These are phyloP conservation scores for Ailanthus altissimus DNA, from an alignment of 345 rosid genomes.

Conservation along the genomic window DNA sequence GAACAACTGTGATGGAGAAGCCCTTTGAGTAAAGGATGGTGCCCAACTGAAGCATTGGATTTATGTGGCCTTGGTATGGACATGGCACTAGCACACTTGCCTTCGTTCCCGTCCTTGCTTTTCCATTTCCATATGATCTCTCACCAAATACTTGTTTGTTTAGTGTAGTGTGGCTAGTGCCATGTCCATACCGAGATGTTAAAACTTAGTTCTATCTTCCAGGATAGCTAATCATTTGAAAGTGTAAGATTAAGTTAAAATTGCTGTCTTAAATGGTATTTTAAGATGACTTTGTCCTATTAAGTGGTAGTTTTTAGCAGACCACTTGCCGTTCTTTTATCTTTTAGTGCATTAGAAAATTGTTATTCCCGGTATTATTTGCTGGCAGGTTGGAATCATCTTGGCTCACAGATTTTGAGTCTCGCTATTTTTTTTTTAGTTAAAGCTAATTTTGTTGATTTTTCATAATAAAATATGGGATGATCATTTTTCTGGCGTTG, in stretches of 20 bases:
- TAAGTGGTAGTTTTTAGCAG: not conserved
- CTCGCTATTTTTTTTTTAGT: no score
- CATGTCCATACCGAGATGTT: no score
- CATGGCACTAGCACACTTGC: slow-evolving; percentile 48
- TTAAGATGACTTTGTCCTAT: no score
- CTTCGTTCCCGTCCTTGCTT: not conserved
- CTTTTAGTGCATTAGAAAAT: not conserved
- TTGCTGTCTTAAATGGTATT: not conserved
- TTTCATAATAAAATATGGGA: not conserved
- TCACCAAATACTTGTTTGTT: not conserved
- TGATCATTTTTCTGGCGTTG: no score
- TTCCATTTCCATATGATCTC: slow-evolving; percentile 12
- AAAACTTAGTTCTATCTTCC: no score
- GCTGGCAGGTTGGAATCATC: not conserved
- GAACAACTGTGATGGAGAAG: slow-evolving; percentile 58
- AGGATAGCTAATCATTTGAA: no score
- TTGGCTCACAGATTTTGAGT: not conserved
- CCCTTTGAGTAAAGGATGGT: slow-evolving; percentile 54
- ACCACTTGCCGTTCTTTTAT: not conserved
- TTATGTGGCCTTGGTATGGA: slow-evolving; percentile 73
- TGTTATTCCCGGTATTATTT: not conserved
- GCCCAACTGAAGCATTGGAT: slow-evolving; percentile 72
- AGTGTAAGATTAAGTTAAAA: no score
- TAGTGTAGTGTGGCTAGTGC: not conserved
- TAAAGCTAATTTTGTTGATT: not conserved